Evolutionary conservation across 2,329 filamentous ascomycete species (phyloP), one percentile per base, ranked within the genome.

Genomic region (Ustilaginoidea virens): DNA sequence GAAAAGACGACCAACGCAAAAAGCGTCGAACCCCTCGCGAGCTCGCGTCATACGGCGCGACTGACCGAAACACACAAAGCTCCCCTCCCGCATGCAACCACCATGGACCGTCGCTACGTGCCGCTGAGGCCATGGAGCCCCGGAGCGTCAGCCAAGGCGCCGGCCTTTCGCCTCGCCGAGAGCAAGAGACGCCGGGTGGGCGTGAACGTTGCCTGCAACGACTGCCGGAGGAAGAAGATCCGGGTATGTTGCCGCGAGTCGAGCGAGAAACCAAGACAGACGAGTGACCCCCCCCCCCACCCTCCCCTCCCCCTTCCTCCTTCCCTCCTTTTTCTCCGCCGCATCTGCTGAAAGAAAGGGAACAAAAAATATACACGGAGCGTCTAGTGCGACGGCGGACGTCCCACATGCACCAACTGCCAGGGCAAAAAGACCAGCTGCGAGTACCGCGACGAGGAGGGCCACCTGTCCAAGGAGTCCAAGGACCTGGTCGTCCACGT

Each of bases 181-280:
- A 11, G 21, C 13, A 44, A 43, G 23, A 34, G 34, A 21, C 42
- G 40, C 16, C 39, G 42, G 7, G 36, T 44, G 6, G 39, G 37
- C 19, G 42, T 41, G n/a, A 29, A 38, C 1, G 26, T 45, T 13
- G 42, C 42, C 12, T 45, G 42, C 30, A 41, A 45, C 27, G 20
- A 29, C 7, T 45, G 42, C 20, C 32, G 42, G 9, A 33, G 38
- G 9, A 39, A 33, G 11, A 45, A 45, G 26, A 39, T 39, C 17
- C 35, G 43, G 12, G 41, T 44, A 30, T 16, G 43, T 30, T 7
- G n/a, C n/a, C n/a, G n/a, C n/a, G n/a, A n/a, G n/a, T n/a, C n/a
- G n/a, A n/a, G n/a, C n/a, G n/a, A n/a, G n/a, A n/a, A n/a, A n/a
- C n/a, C n/a, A n/a, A n/a, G n/a, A n/a, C n/a, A n/a, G n/a, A n/a